Conservation (phyloP, 2,329 filamentous ascomycete species). For the Ustilaginoidea virens region DNA sequence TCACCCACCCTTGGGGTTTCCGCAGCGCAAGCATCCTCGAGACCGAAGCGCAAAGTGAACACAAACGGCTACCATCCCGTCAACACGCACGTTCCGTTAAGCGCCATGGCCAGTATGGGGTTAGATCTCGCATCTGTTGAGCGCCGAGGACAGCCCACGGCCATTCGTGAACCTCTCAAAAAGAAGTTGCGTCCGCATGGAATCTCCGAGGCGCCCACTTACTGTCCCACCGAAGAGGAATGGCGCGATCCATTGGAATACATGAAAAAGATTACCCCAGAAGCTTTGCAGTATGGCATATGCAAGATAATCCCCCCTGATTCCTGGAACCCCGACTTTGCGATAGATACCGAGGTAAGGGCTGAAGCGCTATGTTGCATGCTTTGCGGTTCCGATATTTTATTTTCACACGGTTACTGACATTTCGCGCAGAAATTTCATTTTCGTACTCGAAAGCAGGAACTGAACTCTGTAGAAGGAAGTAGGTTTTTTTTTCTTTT, state of each 20-base stretch:
- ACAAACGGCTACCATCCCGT: conserved; percentile 36
- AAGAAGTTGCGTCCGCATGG: conserved; percentile 68
- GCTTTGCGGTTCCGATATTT: too few relatives aligned
- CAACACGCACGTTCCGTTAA: conserved; percentile 36
- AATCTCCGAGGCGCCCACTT: conserved; percentile 80
- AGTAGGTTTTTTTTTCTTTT: conserved; percentile 40
- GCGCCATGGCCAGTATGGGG: conserved; percentile 41
- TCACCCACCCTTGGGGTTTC: conserved; percentile 30
- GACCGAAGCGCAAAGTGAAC: conserved; percentile 37
- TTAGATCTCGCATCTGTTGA: conserved; percentile 84
- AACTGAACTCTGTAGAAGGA: conserved; percentile 95
- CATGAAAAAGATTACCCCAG: conserved; percentile 77
- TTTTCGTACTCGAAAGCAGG: conserved; percentile 89
- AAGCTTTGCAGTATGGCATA: conserved; percentile 77
- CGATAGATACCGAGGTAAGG: conserved; percentile 91
- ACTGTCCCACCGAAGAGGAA: conserved; percentile 78
- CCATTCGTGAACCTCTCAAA: conserved; percentile 60
- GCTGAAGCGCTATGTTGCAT: conserved; percentile 8
- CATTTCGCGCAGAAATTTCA: conserved; percentile 60
- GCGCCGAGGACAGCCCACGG: conserved; percentile 68
- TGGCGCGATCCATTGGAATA: conserved; percentile 91
- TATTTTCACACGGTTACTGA: background rate
- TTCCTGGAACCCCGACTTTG: conserved; percentile 86
- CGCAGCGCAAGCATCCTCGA: conserved; percentile 20
- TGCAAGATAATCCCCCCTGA: conserved; percentile 93